Evolutionary conservation across 1,139 yeast species (phyloP), one percentile per base, ranked within the genome.

Genomic region (Kodamaea arcana): DNA sequence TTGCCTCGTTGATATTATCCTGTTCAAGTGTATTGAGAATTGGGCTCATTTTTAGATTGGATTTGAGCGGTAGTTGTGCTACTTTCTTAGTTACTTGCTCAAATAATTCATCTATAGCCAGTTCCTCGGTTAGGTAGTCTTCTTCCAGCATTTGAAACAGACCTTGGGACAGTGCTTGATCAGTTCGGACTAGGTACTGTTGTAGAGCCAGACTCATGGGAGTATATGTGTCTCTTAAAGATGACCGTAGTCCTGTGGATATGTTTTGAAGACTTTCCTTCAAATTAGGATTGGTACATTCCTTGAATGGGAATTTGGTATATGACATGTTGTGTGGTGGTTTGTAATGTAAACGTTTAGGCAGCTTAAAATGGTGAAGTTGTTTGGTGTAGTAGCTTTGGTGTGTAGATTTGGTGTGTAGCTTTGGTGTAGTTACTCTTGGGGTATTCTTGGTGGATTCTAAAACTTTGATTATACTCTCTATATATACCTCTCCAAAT

Each of bases 1-100:
- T 31, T 11, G 30, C 42, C 45, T 31, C 39, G 30, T n/a, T 35
- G 9, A 8, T 33, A 35, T 17, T 24, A 18, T 41, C 29, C 39
- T 46, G 32, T 29, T 41, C 34, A 43, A 16, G 11, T 5, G 8
- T 16, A 11, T n/a, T 13, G n/a, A n/a, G n/a, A n/a, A 24, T 7
- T 17, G 21, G 10, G 14, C 14, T 4, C 5, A 6, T 11, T 22
- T 23, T 29, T 18, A 29, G 21, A 16, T 23, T 29, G 3, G 32
- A 29, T 24, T 29, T 29, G 22, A 27, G 30, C 4, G 30, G 30
- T 10, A 7, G 15, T 9, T 16, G 10, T 4, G 15, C n/a, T 13
- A 13, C 21, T 18, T 27, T 27, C 30, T 18, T 27, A 7, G 21
- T 11, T 4, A 27, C 14, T 17, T 27, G 21, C 15, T 27, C 30